Percentiles rank a stretch among this genome's conserved stretches.
These are phyloP conservation scores for Tricladium varicosporioides DNA, from an alignment of 2,329 filamentous ascomycete genomes.

Conservation along the genomic window DNA sequence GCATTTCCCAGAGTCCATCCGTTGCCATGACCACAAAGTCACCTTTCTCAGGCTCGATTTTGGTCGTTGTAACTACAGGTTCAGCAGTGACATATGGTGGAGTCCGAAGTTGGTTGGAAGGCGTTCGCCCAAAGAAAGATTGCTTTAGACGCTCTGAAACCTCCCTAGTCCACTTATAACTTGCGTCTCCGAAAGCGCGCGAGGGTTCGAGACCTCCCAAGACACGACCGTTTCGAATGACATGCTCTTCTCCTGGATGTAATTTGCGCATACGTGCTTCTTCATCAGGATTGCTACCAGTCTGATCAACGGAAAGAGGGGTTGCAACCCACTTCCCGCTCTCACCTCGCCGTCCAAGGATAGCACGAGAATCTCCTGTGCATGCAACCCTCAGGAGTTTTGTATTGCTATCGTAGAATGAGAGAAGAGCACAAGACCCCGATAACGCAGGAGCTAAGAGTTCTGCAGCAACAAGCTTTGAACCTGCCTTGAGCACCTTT, in stretches of 20 bases:
- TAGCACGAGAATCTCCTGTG: conserved; percentile 93
- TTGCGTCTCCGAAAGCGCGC: conserved; percentile 91
- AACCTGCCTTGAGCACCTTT: conserved; percentile 84
- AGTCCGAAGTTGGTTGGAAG: conserved; percentile 76
- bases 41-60: conserved; percentile 82
- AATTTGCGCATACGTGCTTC: conserved; percentile 77
- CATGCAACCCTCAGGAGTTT: conserved; percentile 91
- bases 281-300: conserved; percentile 83
- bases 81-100: conserved; percentile 98
- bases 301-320: conserved; percentile 88
- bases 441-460: conserved; percentile 89
- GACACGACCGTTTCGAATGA: conserved; percentile 85
- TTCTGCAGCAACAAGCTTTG: conserved; percentile 88
- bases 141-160: conserved; percentile 78
- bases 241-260: conserved; percentile 86
- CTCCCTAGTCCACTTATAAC: conserved; percentile 93
- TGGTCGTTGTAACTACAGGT: conserved; percentile 88
- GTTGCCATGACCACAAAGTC: conserved; percentile 97
- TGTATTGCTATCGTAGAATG: conserved; percentile 88
- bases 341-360: conserved; percentile 74
- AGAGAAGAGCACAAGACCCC: conserved; percentile 93
- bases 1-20: conserved; percentile 98
- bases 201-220: conserved; percentile 90
- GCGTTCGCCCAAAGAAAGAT: conserved; percentile 83
- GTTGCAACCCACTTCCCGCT: conserved; percentile 93